Conservation (phyloP, 2,329 filamentous ascomycete genomes). For the Botrytis porri region DNA sequence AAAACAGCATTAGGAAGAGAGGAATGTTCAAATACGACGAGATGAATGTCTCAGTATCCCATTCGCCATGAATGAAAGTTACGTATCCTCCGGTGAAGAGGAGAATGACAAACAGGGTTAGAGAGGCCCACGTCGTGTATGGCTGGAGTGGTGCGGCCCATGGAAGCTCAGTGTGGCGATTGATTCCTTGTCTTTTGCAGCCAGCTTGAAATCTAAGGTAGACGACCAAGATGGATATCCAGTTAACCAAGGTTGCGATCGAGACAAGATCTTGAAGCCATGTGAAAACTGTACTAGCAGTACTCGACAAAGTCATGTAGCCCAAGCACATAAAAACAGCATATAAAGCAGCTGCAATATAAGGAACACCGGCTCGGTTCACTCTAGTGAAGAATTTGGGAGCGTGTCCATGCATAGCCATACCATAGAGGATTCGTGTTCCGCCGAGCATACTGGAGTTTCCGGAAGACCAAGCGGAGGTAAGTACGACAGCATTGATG, state of each 20-base stretch:
- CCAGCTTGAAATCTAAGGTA: slow-evolving; percentile 56
- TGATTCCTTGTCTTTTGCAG: slow-evolving; percentile 54
- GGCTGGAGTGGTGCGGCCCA: slow-evolving; percentile 48
- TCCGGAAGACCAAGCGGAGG: slow-evolving; percentile 65
- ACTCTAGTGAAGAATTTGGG: slow-evolving; percentile 53
- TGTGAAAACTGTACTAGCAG: slow-evolving; percentile 59
- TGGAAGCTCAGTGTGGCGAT: slow-evolving; percentile 47
- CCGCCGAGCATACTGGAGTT: slow-evolving; percentile 63
- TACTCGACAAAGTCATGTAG: slow-evolving; percentile 62
- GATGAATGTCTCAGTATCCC: slow-evolving; percentile 55
- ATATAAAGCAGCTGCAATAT: slow-evolving; percentile 54
- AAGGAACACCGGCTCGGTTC: slow-evolving; percentile 54
- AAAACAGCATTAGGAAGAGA: slow-evolving; percentile 43
- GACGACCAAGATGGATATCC: slow-evolving; percentile 58
- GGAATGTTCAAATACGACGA: slow-evolving; percentile 57
- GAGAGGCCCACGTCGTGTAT: slow-evolving; percentile 58
- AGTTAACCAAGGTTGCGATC: slow-evolving; percentile 61
- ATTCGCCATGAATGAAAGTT: slow-evolving; percentile 58
- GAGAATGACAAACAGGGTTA: slow-evolving; percentile 61
- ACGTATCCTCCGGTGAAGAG: slow-evolving; percentile 68
- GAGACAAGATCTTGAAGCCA: slow-evolving; percentile 63
- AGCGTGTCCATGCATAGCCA: slow-evolving; percentile 54
- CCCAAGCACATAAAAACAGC: slow-evolving; percentile 59
- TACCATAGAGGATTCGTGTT: slow-evolving; percentile 56
- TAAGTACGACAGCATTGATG: slow-evolving; percentile 74